Percentiles rank a stretch among this genome's conserved stretches.
Evolutionary conservation across 192 early-diverging fungal species (phyloP).

Genomic region (Linnemannia elongata): DNA sequence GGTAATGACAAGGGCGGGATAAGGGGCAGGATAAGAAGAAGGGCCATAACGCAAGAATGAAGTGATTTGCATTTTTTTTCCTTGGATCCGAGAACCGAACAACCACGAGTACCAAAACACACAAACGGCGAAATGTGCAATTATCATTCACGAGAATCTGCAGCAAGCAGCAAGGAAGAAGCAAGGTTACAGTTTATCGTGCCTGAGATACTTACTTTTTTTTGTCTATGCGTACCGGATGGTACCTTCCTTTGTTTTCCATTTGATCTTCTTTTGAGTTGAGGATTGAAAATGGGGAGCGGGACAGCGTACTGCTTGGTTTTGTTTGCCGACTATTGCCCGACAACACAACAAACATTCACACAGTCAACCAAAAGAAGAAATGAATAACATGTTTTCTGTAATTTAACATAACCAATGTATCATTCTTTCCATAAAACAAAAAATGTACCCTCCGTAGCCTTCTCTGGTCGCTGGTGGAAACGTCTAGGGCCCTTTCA

Average conservation of each 20-base stretch:
- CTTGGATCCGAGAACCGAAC: not conserved
- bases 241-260: not conserved
- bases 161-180: not conserved
- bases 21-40: not conserved
- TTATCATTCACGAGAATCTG: not conserved
- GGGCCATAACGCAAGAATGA: not conserved
- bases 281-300: not conserved
- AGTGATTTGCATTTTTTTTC: not conserved
- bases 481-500: not conserved
- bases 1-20: not conserved
- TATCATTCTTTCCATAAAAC: not conserved
- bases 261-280: not conserved
- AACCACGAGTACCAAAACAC: not conserved
- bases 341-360: too few species aligned
- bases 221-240: not conserved
- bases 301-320: too few species aligned
- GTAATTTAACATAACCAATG: not conserved
- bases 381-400: too few species aligned
- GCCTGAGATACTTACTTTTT: not conserved
- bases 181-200: not conserved
- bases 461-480: conserved; percentile 1
- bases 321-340: too few species aligned
- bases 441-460: not conserved
- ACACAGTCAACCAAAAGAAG: too few species aligned
- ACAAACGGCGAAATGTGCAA: not conserved